Conservation (phyloP, 1,284 basidiomycete genomes). For the Sparassis latifolia region DNA sequence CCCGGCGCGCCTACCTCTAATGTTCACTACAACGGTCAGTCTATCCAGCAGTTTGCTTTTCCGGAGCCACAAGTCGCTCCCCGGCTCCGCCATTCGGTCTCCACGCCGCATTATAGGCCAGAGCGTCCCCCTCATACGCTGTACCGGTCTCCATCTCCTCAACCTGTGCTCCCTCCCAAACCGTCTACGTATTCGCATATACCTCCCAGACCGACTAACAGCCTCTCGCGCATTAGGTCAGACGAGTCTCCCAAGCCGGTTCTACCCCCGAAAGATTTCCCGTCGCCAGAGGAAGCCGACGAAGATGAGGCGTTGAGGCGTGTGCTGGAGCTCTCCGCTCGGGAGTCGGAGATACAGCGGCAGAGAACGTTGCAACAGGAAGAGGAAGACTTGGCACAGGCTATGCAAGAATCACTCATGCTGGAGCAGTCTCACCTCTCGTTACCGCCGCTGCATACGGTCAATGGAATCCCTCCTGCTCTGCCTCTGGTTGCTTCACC, state of each 20-base stretch:
- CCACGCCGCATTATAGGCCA: neutral
- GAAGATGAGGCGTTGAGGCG: slow-evolving; percentile 29
- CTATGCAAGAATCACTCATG: slow-evolving; percentile 51
- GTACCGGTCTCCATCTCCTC: slow-evolving; percentile 3
- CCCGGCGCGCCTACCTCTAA: neutral
- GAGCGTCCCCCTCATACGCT: slow-evolving; percentile 26
- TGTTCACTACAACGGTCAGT: slow-evolving; percentile 14
- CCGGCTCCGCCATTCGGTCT: slow-evolving; percentile 12
- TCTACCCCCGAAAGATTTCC: neutral
- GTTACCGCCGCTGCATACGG: neutral
- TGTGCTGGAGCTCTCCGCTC: slow-evolving; percentile 48
- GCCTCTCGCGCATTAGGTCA: neutral
- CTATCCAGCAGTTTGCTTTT: slow-evolving; percentile 7
- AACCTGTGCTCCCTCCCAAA: slow-evolving; percentile 19
- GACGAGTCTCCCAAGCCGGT: neutral
- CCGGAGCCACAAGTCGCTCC: slow-evolving; percentile 2
- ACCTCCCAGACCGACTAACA: neutral
- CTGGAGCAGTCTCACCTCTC: neutral
- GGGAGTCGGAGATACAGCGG: slow-evolving; percentile 36
- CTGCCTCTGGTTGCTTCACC: neutral
- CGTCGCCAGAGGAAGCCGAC: slow-evolving; percentile 4
- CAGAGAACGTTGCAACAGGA: slow-evolving; percentile 35
- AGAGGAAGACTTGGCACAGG: slow-evolving; percentile 59
- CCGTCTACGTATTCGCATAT: slow-evolving; percentile 4
- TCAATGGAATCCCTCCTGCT: neutral